Evolutionary conservation across 2,329 filamentous ascomycete species (phyloP).

Genomic region (Cladosporium halotolerans): DNA sequence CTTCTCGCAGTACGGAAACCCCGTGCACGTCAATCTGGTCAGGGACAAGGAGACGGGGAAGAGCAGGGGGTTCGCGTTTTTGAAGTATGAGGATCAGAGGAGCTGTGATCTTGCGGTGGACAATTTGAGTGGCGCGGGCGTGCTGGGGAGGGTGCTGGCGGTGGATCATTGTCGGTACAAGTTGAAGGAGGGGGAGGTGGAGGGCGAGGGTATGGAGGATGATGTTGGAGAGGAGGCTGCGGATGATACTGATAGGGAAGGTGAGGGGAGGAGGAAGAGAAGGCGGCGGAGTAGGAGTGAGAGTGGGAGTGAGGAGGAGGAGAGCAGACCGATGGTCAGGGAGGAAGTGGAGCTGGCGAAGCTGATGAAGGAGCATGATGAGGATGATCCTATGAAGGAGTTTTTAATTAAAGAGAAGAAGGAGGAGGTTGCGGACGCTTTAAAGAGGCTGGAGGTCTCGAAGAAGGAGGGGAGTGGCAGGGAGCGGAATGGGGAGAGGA

Average conservation of each 20-base stretch:
- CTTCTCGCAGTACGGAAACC: slow-evolving; percentile 95
- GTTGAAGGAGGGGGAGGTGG: slow-evolving; percentile 62
- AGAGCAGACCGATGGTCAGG: slow-evolving; percentile 58
- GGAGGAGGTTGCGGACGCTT: slow-evolving; percentile 71
- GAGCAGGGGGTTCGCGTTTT: slow-evolving; percentile 86
- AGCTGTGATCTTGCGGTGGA: slow-evolving; percentile 95
- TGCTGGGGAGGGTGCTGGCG: slow-evolving; percentile 71
- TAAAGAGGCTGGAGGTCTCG: slow-evolving; percentile 48
- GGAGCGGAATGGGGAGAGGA: slow-evolving; percentile 32
- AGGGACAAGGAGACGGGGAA: slow-evolving; percentile 96
- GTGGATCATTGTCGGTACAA: slow-evolving; percentile 96
- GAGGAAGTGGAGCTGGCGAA: slow-evolving; percentile 76
- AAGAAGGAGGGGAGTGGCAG: slow-evolving; percentile 41
- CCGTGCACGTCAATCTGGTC: slow-evolving; percentile 82
- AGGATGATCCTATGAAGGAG: slow-evolving; percentile 95
- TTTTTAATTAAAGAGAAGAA: slow-evolving; percentile 87
- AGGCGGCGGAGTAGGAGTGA: slow-evolving; percentile 36
- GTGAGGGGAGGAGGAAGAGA: slow-evolving; percentile 41
- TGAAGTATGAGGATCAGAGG: slow-evolving; percentile 97
- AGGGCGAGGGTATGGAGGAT: slow-evolving; percentile 38
- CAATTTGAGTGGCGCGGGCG: slow-evolving; percentile 80
- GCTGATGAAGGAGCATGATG: slow-evolving; percentile 67
- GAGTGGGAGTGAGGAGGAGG: slow-evolving; percentile 33
- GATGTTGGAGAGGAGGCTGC: slow-evolving; percentile 48
- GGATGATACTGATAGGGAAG: slow-evolving; percentile 32